Evolutionary conservation across 225 moss, liverwort and hornwort species (phyloP), one percentile per base, ranked within the genome.

Genomic region (Polytrichum commune): DNA sequence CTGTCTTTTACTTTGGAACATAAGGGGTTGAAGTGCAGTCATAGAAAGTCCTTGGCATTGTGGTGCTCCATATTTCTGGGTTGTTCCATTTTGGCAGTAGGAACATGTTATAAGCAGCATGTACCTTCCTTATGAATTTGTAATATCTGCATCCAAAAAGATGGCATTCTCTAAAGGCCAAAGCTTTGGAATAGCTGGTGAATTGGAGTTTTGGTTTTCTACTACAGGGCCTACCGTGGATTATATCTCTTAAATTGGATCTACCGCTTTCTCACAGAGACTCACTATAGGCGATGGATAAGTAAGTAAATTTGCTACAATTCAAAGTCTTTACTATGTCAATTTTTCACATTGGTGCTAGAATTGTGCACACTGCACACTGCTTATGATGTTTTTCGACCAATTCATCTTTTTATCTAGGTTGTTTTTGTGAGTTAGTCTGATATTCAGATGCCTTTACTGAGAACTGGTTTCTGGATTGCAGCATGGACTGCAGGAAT

Each of bases 181-280:
- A 27, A 53, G 60, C 4, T 56, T 65, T 46, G 54, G 1, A 23
- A 5, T 13, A 27, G 5, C 29, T 4, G 2, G 53, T 24, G 1
- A 35, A 33, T 35, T 57, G 53, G 54, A 53, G 54, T 62, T 26
- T 25, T 18, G 65, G 29, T 67, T 68, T 72, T 65, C 58, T 65
- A 46, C 53, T 13, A 55, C 87, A 90, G 90, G 66, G 85, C 88
- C 38, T 96, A 96, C 65, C 91, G 93, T 64, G 95, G 86, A 35
- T 76, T 96, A 63, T 96, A 96, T 79, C 80, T 96, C 24, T 29
- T 96, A 54, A 96, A 96, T 74, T 96, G 95, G 95, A 83, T 96
- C 54, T 96, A 93, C 63, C 95, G 95, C 56, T 96, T 74, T 72
- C 70, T 96, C 65, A 93, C 95, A 13, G 91, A 96, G 60, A 30